Percentiles rank a stretch among this genome's conserved stretches.
Evolutionary conservation across 495 filamentous ascomycete species (phyloP).

Genomic region (Aspergillus ostianus): DNA sequence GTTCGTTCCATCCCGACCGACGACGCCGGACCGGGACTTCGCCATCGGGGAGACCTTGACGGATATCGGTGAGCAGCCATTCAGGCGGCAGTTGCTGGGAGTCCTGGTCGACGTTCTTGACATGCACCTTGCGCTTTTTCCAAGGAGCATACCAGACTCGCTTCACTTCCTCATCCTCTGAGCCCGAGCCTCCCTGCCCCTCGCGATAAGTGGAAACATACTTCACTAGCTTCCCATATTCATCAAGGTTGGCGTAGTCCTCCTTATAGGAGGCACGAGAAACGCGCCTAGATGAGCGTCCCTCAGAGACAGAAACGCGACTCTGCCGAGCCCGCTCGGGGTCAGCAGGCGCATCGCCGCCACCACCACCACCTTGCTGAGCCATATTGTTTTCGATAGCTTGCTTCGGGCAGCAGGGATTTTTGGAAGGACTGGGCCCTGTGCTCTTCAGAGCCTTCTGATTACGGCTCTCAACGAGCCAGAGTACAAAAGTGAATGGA

Average conservation of each 20-base stretch:
- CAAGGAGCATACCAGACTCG: conserved; percentile 54
- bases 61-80: conserved; percentile 71
- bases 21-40: conserved; percentile 60
- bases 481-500: conserved; percentile 5
- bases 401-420: conserved; percentile 10
- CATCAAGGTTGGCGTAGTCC: conserved; percentile 41
- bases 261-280: conserved; percentile 41
- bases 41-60: conserved; percentile 51
- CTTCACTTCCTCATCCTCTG: conserved; percentile 33
- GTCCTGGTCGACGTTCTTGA: conserved; percentile 31
- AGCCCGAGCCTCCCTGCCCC: conserved; percentile 27
- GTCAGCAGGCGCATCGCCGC: conserved; percentile 9
- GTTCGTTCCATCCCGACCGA: conserved; percentile 67
- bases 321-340: conserved; percentile 16
- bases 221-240: conserved; percentile 57
- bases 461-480: neutral
- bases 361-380: conserved; percentile 10
- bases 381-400: conserved; percentile 21
- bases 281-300: conserved; percentile 30
- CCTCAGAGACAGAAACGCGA: conserved; percentile 16
- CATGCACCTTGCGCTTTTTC: conserved; percentile 55
- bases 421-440: neutral
- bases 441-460: neutral
- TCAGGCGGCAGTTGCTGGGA: conserved; percentile 58
- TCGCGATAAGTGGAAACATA: conserved; percentile 65